These are phyloP conservation scores for Ceratopteris richardii DNA, from an alignment of 75 land plant species.

Conservation along the genomic window DNA sequence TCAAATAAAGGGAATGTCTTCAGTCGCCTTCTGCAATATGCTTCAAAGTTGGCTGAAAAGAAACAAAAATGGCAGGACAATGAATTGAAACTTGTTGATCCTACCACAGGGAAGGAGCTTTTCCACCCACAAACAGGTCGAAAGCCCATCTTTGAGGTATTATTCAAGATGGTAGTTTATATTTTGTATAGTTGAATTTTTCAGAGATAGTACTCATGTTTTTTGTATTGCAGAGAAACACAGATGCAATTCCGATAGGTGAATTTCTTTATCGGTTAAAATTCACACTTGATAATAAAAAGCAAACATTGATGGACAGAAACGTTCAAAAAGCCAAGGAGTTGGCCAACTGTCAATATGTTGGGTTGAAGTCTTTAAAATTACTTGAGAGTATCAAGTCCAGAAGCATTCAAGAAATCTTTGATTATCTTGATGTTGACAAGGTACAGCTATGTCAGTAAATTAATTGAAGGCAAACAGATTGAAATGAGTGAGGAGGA, in stretches of 20 bases:
- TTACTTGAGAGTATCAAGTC: slow-evolving; percentile 13
- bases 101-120: slow-evolving; percentile 23
- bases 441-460: slow-evolving; percentile 12
- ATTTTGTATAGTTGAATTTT: neutral
- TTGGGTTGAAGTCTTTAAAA: slow-evolving; percentile 22
- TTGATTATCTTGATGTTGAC: slow-evolving; percentile 28
- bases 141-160: slow-evolving; percentile 23
- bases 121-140: slow-evolving; percentile 32
- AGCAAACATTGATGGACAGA: slow-evolving; percentile 9
- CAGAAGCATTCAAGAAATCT: slow-evolving; percentile 19
- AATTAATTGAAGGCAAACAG: no score
- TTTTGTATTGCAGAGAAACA: slow-evolving; percentile 21
- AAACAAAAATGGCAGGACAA: slow-evolving; percentile 19
- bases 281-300: slow-evolving; percentile 23
- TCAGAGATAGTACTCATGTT: neutral
- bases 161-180: neutral
- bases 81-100: slow-evolving; percentile 20
- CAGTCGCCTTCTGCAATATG: slow-evolving; percentile 29
- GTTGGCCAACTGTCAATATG: slow-evolving; percentile 27
- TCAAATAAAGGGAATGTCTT: slow-evolving; percentile 19
- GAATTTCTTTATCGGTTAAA: slow-evolving; percentile 31
- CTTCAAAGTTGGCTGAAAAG: slow-evolving; percentile 26
- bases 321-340: slow-evolving; percentile 11
- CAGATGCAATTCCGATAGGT: slow-evolving; percentile 20
- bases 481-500: no score